These are phyloP conservation scores for Phytophthora pluvialis DNA, from an alignment of 352 stramenopile genomes.

Conservation along the genomic window DNA sequence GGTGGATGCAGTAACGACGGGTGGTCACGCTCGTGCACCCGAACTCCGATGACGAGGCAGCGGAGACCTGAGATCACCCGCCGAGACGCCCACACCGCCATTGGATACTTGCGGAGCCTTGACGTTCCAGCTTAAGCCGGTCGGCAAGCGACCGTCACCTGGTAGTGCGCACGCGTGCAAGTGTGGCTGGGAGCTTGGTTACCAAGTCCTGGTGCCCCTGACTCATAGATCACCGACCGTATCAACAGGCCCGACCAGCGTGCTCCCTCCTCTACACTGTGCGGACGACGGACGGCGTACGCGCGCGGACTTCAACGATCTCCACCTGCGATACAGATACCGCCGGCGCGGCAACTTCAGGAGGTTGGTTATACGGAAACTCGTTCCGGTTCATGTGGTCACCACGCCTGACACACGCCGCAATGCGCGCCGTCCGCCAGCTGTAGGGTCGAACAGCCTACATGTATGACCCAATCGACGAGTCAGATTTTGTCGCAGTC, in stretches of 20 bases:
- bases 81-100: background rate
- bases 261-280: background rate
- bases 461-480: too few relatives aligned
- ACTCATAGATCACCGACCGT: background rate
- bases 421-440: background rate
- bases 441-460: too few relatives aligned
- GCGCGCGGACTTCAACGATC: background rate
- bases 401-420: background rate
- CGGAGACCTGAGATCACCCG: conserved; percentile 7
- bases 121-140: background rate
- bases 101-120: background rate
- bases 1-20: conserved; percentile 6
- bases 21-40: conserved; percentile 12
- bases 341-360: too few relatives aligned
- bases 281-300: background rate
- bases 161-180: background rate
- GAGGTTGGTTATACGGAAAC: too few relatives aligned
- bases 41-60: conserved; percentile 10
- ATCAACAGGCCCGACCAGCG: background rate
- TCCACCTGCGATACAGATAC: too few relatives aligned
- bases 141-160: background rate
- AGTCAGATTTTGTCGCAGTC: background rate
- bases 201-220: background rate
- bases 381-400: too few relatives aligned
- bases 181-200: background rate